phyloP scores from a whole-genome alignment of 2,329 filamentous ascomycete species.

The Penicillium freii region DNA sequence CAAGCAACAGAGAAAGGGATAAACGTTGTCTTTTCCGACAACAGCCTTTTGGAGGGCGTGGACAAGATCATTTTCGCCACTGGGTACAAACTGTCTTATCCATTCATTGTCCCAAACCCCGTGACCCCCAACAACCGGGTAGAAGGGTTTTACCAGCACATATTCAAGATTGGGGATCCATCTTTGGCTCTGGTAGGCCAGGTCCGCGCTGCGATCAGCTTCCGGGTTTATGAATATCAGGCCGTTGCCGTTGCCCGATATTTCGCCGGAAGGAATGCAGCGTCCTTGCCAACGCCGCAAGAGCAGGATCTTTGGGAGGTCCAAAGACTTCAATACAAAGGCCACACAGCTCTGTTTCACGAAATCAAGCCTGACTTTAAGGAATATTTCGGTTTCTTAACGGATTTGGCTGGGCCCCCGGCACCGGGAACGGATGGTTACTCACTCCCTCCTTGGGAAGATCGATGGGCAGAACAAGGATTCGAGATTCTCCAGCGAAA shows the following conservation, averaged over 20 bases:
- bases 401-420: slow-evolving; percentile 41
- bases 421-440: slow-evolving; percentile 37
- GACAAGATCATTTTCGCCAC: slow-evolving; percentile 36
- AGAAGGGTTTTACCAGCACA: slow-evolving; percentile 31
- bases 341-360: slow-evolving; percentile 21
- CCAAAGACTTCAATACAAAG: slow-evolving; percentile 22
- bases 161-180: slow-evolving; percentile 31
- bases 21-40: slow-evolving; percentile 25
- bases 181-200: slow-evolving; percentile 32
- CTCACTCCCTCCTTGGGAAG: slow-evolving; percentile 39
- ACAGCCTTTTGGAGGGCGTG: slow-evolving; percentile 13
- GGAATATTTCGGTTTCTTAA: slow-evolving; percentile 42
- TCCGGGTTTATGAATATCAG: slow-evolving; percentile 34
- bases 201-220: slow-evolving; percentile 29
- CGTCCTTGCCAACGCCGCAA: slow-evolving; percentile 17
- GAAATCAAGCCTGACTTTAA: slow-evolving; percentile 37
- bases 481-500: slow-evolving; percentile 22
- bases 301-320: slow-evolving; percentile 31
- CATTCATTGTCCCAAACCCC: slow-evolving; percentile 27
- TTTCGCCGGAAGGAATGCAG: slow-evolving; percentile 25
- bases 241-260: slow-evolving; percentile 31
- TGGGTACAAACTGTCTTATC: slow-evolving; percentile 30
- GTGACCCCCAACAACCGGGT: slow-evolving; percentile 27
- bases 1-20: background rate
- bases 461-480: slow-evolving; percentile 31